Percentiles rank a stretch among this genome's conserved stretches.
Conservation (phyloP, 306 rosid species). For the Cucumis hystrix region DNA sequence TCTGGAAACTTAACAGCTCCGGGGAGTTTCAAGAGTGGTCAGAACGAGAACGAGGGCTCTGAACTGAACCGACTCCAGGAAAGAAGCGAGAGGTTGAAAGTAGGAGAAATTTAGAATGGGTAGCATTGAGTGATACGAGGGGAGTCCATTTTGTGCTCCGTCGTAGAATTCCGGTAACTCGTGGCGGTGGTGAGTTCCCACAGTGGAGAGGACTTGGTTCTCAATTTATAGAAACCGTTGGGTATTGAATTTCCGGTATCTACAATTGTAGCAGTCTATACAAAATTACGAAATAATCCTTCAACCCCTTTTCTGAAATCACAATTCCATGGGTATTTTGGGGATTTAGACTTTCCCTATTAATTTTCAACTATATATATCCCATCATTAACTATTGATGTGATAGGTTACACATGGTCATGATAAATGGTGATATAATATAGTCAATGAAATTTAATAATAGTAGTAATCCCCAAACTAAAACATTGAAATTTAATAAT, state of each 20-base stretch:
- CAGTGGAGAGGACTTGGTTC: not conserved
- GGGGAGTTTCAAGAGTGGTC: not conserved
- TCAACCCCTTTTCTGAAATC: not conserved
- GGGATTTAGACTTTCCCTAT: not conserved
- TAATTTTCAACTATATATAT: not conserved
- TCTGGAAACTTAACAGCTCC: not conserved
- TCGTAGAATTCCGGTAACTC: not conserved
- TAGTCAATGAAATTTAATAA: not conserved
- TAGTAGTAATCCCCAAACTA: too few species aligned
- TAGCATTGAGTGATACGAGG: not conserved
- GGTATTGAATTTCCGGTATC: not conserved
- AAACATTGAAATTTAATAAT: too few species aligned
- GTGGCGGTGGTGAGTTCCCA: not conserved
- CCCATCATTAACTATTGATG: not conserved
- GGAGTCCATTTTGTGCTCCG: not conserved
- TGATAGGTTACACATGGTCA: not conserved
- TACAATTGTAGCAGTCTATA: not conserved
- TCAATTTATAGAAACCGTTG: not conserved
- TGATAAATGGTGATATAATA: not conserved
- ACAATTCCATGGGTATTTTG: not conserved
- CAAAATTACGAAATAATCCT: not conserved
- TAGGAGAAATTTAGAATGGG: not conserved
- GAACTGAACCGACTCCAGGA: not conserved
- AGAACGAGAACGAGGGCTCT: not conserved
- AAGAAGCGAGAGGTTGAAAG: not conserved